Conservation (phyloP, 164 flowering plant genomes). For the Vitis rotundifolia region DNA sequence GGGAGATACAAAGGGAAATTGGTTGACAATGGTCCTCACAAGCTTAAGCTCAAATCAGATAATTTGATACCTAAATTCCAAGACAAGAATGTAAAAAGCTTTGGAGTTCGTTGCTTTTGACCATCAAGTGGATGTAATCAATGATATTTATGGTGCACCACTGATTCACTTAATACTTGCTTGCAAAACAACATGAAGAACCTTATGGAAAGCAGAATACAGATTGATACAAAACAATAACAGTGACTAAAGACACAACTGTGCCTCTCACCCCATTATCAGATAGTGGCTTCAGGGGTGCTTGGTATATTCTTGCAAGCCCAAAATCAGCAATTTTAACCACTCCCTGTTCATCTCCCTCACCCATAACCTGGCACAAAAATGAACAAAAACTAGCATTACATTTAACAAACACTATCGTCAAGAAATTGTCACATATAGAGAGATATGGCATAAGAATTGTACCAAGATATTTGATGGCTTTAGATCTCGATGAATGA, state of each 20-base stretch:
- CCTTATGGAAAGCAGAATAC: background rate
- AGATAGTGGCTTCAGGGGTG: conserved; percentile 80
- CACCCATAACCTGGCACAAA: conserved; percentile 83
- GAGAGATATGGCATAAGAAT: conserved; percentile 3
- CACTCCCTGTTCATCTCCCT: conserved; percentile 95
- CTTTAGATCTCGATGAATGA: conserved; percentile 94
- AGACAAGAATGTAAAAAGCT: too few species aligned
- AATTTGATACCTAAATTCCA: too few species aligned
- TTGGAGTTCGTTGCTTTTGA: too few species aligned
- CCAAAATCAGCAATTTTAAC: conserved; percentile 99
- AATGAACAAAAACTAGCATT: background rate
- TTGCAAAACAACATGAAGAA: background rate
- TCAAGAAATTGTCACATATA: background rate
- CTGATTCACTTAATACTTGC: too few species aligned
- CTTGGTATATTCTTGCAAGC: conserved; percentile 95
- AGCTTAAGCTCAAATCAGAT: too few species aligned
- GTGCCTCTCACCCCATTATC: conserved; percentile 80
- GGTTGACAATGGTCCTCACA: too few species aligned
- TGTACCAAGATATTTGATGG: conserved; percentile 94
- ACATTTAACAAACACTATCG: background rate
- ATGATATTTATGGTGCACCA: too few species aligned
- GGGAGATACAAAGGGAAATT: too few species aligned
- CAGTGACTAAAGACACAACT: background rate
- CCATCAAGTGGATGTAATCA: too few species aligned
- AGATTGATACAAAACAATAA: conserved; percentile 1